Base-by-base conservation (phyloP, 768 basidiomycete genomes). In the Lactifluus echinatus region DNA sequence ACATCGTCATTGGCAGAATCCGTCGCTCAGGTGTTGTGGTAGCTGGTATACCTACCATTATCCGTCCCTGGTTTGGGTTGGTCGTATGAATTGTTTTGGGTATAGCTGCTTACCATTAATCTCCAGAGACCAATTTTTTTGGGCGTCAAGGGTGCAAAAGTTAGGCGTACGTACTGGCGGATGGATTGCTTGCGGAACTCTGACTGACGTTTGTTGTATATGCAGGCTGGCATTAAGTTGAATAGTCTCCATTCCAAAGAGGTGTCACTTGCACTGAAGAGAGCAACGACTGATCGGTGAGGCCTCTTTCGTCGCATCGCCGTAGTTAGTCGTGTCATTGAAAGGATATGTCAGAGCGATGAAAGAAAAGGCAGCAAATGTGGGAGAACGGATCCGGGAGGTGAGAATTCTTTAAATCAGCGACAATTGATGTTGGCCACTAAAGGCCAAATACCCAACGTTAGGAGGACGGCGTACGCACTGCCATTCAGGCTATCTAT, bases 1-100 rank as follows among this genome's bases (percentile, higher is more conserved):
- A 4, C 10, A 28, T 6, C 42, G 40, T 53, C 42, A 31, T 12
- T 44, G 4, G 6, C 5, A 10, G 15, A 5, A 31, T 19, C 33
- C 28, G 11, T 43, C 23, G 21, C 31, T 37, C 39, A 37, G 26
- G 34, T 28, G 24, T 37, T 39, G 8, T 6, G 23, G 15, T 37
- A 66, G 79, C 80, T 28, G 83, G 83, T 1, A 75, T 84, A 42
- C 84, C 84, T 0, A 87, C 84, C 1, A 62, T 85, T 53, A 85
- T 87, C 65, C 80, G 81, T 59, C 84, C 84, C 4, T 87, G 80
- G 80, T 87, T 85, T 60, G 84, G 83, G 54, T 73, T 54, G 55
- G 71, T 65, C 10, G 28, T 4, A 19, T 11, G 19, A 7, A 2
- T 29, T 31, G 14, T 23, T 31, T 14, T 28, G 3, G 28, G 15